Base-by-base conservation (phyloP, 1,284 basidiomycete species). In the Trametes hirsuta region DNA sequence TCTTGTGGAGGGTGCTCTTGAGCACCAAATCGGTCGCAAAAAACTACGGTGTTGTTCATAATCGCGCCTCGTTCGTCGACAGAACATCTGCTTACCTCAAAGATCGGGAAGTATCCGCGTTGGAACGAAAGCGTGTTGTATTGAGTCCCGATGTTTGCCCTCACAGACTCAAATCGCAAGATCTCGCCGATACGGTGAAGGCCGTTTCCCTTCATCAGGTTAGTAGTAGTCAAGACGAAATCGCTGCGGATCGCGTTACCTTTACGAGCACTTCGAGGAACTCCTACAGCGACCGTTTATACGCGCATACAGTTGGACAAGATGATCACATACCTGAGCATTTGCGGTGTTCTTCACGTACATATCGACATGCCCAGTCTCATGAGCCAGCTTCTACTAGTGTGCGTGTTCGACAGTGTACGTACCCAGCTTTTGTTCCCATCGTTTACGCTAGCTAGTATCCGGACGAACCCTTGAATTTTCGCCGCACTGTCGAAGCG, bases 11-110 rank as follows among this genome's bases (percentile, higher is more conserved):
- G 0, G 84, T 86, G 44, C 81, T 87, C 69, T 86, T 86, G 25
- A 88, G 67, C 1, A 91, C 81, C 47, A 84, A 79, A 44, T 86
- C 82, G 1, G 86, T 89, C 0, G 87, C 80, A 30, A 87, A 72
- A 64, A 87, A 88, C 85, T 90, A 50, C 1, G 11, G 30, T 14
- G 14, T 52, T 3, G 12, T 36, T 42, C 2, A 15, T 45, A 49
- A n/a, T 3, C 37, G 22, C 12, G 39, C n/a, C 15, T 63, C 49
- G 35, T 49, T 35, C 24, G 34, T 6, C 4, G 5, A n/a, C 1
- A 12, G 59, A 15, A 8, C 25, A 22, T n/a, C 9, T 3, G 61
- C 78, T 40, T 64, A 88, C 87, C 53, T 82, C 78, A 21, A 91
- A 72, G 12, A 90, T 62, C 0, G 83, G 84, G 12, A 90, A 71